Evolutionary conservation across 1,139 yeast genomes (phyloP), one percentile per base, ranked within the genome.

Genomic region (Yarrowia galli): DNA sequence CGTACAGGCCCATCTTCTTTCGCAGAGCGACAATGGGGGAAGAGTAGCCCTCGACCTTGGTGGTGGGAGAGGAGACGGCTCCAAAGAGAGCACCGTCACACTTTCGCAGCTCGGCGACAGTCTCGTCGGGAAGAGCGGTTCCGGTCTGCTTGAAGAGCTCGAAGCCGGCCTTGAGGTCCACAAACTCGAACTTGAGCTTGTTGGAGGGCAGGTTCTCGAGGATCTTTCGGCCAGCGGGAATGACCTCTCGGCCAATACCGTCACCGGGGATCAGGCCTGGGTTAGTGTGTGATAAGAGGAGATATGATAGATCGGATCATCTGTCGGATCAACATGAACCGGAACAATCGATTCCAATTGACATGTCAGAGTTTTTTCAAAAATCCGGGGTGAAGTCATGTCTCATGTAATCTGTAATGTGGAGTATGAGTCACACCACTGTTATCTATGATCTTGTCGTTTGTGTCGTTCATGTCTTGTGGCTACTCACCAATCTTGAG

Each of bases 81-180:
- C 99, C 99, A 75, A 95, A 95, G 70, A 95, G 84, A 16, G 98
- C 99, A 82, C 98, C 98, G 75, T 95, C 97, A 80, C 99, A 95
- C 58, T 83, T 82, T 77, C 89, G 84, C 78, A 95, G 86, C n/a
- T 86, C 82, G 51, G 87, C 87, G 46, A 96, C 96, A 38, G 99
- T 95, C 76, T 87, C 89, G 65, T 92, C 97, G 32, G 99, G 99
- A 72, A 95, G 85, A 54, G 99, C 99, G 69, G 89, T 88, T 68
- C 99, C 99, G 28, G 97, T 92, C 76, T 88, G 85, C 78, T 92
- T 89, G 84, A 95, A 95, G 74, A 89, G 86, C 79, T 93, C 98
- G 78, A 88, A 95, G 48, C 99, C 99, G 71, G 99, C 99, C 70
- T 91, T 89, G 75, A 95, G 85, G 75, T 92, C 86, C 67, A 91